Percentiles rank a stretch among this genome's conserved stretches.
phyloP scores from a whole-genome alignment of 441 rosid species.

The Brassica balearica region DNA sequence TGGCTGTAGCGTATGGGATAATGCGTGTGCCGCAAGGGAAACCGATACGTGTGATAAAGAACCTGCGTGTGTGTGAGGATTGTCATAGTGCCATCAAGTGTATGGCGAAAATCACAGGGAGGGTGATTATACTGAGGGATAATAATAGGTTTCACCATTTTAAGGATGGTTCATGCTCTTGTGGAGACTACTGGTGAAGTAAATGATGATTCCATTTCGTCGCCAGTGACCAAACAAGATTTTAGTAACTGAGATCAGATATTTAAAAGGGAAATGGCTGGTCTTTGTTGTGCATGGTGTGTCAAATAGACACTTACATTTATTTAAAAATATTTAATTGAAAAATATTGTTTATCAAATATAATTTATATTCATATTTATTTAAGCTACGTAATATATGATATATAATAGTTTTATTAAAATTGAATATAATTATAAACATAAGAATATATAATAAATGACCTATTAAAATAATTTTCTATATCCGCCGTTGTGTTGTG shows the following conservation, averaged over 20 bases:
- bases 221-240: conserved; percentile 6
- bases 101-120: conserved; percentile 54
- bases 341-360: no score
- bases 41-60: conserved; percentile 64
- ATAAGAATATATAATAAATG: no score
- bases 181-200: conserved; percentile 61
- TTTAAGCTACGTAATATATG: no score
- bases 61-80: conserved; percentile 62
- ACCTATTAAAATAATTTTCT: no score
- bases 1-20: conserved; percentile 59
- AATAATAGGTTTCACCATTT: conserved; percentile 63
- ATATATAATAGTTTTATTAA: no score
- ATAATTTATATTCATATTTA: no score
- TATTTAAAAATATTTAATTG: no score
- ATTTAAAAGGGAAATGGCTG: not conserved
- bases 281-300: conserved; percentile 13
- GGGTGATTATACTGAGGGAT: conserved; percentile 59
- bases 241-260: not conserved
- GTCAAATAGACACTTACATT: no score
- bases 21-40: conserved; percentile 51
- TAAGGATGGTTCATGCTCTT: conserved; percentile 58
- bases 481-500: not conserved
- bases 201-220: conserved; percentile 30
- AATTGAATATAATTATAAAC: no score
- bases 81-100: conserved; percentile 59